A percentile compares a stretch with the other conserved stretches of the same genome.
Conservation (phyloP, 345 rosid species). For the Acer campestre region DNA sequence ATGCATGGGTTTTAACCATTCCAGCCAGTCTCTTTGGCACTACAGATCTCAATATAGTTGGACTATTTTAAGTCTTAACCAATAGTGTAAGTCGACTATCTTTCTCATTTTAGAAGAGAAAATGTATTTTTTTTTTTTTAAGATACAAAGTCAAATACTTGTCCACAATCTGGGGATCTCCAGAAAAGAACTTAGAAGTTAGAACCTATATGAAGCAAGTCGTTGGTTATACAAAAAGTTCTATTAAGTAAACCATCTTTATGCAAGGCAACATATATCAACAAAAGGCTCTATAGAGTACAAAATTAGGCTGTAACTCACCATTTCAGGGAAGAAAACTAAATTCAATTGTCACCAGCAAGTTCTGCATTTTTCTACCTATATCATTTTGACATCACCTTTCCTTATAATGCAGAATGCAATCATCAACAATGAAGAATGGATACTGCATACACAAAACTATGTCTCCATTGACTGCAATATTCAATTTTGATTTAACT, state of each 20-base stretch:
- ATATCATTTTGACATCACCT: not conserved
- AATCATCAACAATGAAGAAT: not conserved
- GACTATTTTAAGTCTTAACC: not conserved
- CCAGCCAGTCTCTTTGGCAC: not conserved
- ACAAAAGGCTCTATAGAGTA: no score
- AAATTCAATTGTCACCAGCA: not conserved
- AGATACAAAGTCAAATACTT: not conserved
- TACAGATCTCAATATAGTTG: not conserved
- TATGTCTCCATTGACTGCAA: not conserved
- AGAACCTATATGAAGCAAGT: no score
- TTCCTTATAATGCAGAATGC: not conserved
- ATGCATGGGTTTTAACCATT: not conserved
- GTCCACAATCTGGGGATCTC: not conserved
- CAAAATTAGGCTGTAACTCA: not conserved
- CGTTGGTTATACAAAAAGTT: no score
- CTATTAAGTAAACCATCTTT: no score
- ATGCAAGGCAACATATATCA: no score
- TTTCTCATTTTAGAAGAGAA: not conserved
- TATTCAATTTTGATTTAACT: not conserved
- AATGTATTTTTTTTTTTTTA: no score
- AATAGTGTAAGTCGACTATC: not conserved
- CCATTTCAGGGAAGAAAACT: not conserved
- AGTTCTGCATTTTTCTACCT: not conserved
- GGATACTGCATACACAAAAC: not conserved
- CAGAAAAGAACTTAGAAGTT: no score